These are phyloP conservation scores for Skeletonema menzelii DNA, from an alignment of 108 stramenopile species.

Conservation along the genomic window DNA sequence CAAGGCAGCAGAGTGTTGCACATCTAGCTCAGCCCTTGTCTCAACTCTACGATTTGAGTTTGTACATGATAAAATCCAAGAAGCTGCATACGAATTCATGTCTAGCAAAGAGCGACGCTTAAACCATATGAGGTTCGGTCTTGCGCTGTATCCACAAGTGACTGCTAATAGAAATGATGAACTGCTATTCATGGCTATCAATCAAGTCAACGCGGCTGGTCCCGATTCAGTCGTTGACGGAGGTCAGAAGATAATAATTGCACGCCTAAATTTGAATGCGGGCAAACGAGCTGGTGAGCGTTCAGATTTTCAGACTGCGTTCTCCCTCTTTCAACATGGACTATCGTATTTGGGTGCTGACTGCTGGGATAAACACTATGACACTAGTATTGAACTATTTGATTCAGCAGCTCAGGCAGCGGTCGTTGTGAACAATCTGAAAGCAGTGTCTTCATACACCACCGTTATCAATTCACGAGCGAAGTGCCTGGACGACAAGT, in stretches of 20 bases:
- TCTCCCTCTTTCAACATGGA: slow-evolving; percentile 19
- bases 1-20: neutral
- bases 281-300: slow-evolving; percentile 12
- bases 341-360: slow-evolving; percentile 21
- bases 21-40: neutral
- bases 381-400: slow-evolving; percentile 19
- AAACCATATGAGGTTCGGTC: slow-evolving; percentile 16
- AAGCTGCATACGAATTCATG: slow-evolving; percentile 36
- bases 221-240: slow-evolving; percentile 1
- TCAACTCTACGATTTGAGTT: slow-evolving; percentile 6
- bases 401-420: slow-evolving; percentile 22
- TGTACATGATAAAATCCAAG: slow-evolving; percentile 35
- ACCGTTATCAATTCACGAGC: slow-evolving; percentile 1
- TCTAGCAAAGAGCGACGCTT: slow-evolving; percentile 1
- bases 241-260: slow-evolving; percentile 15
- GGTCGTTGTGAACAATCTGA: neutral
- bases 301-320: slow-evolving; percentile 16
- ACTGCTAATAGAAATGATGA: slow-evolving; percentile 10
- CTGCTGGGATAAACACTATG: slow-evolving; percentile 21
- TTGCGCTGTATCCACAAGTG: slow-evolving; percentile 6
- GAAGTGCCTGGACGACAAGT: slow-evolving; percentile 20
- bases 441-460: neutral
- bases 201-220: slow-evolving; percentile 30
- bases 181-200: slow-evolving; percentile 26
- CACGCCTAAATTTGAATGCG: slow-evolving; percentile 27